Conservation (phyloP, 176 grass and related monocot genomes). For the Eremochloa ophiuroides region DNA sequence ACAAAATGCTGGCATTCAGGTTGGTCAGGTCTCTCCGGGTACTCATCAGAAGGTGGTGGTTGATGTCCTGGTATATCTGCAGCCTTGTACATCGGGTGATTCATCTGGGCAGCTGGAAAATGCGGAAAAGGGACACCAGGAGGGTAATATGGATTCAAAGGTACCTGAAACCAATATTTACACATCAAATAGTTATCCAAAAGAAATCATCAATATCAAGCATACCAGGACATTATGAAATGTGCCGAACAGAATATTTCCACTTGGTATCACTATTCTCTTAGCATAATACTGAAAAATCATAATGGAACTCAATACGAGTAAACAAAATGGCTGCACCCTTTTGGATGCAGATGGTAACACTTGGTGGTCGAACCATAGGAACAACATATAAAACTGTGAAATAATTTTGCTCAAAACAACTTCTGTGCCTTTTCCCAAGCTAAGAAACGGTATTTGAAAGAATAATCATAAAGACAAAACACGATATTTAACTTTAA, state of each 20-base stretch:
- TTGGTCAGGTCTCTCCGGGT: slow-evolving; percentile 81
- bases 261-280: not conserved
- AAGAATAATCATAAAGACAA: not conserved
- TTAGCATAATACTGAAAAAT: not conserved
- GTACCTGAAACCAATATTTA: slow-evolving; percentile 45
- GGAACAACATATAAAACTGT: not conserved
- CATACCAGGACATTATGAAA: not conserved
- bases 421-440: not conserved
- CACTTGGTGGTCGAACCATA: not conserved
- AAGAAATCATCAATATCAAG: not conserved
- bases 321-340: not conserved
- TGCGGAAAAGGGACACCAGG: slow-evolving; percentile 45
- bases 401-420: not conserved
- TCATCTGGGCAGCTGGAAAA: slow-evolving; percentile 50
- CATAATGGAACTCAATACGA: not conserved
- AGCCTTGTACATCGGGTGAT: slow-evolving; percentile 45
- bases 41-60: slow-evolving; percentile 50
- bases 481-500: not conserved
- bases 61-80: slow-evolving; percentile 43
- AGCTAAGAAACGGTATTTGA: not conserved
- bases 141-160: slow-evolving; percentile 59
- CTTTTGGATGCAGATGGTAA: not conserved
- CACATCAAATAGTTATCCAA: slow-evolving; percentile 13
- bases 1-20: slow-evolving; percentile 83
- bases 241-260: not conserved